A percentile compares a stretch with the other conserved stretches of the same genome.
phyloP scores from a whole-genome alignment of 352 stramenopile genomes.

The Phytophthora quininea region DNA sequence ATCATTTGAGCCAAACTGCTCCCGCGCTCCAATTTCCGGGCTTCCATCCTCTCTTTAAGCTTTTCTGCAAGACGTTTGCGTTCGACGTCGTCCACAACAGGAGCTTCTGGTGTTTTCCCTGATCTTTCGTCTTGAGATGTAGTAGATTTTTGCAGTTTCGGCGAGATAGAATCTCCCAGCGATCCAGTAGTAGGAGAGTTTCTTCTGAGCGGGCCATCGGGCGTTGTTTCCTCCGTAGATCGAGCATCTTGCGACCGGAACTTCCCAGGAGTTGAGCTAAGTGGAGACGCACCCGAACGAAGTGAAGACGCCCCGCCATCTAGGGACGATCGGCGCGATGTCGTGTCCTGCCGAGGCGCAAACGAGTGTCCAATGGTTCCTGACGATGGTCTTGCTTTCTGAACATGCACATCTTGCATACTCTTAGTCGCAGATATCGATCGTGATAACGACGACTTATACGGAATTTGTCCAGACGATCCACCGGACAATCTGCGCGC shows the following conservation, averaged over 20 bases:
- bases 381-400: conserved; percentile 30
- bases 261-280: conserved; percentile 10
- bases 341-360: conserved; percentile 22
- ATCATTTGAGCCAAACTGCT: conserved; percentile 46
- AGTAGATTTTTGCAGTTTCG: conserved; percentile 24
- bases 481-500: conserved; percentile 29
- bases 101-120: conserved; percentile 8
- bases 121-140: conserved; percentile 19
- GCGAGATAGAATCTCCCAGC: conserved; percentile 17
- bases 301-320: conserved; percentile 28
- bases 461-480: conserved; percentile 22
- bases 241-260: conserved; percentile 29
- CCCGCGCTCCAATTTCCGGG: conserved; percentile 42
- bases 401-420: conserved; percentile 55
- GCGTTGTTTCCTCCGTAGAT: not conserved
- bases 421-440: conserved; percentile 43
- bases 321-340: conserved; percentile 38
- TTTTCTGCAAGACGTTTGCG: conserved; percentile 41
- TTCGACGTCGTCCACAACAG: conserved; percentile 39
- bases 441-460: conserved; percentile 29
- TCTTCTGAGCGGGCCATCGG: conserved; percentile 10
- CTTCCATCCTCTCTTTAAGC: conserved; percentile 51
- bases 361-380: conserved; percentile 27
- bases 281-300: conserved; percentile 20
- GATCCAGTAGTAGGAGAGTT: conserved; percentile 8